These are phyloP conservation scores for Misopates orontium DNA, from an alignment of 257 asterid genomes.

Conservation along the genomic window DNA sequence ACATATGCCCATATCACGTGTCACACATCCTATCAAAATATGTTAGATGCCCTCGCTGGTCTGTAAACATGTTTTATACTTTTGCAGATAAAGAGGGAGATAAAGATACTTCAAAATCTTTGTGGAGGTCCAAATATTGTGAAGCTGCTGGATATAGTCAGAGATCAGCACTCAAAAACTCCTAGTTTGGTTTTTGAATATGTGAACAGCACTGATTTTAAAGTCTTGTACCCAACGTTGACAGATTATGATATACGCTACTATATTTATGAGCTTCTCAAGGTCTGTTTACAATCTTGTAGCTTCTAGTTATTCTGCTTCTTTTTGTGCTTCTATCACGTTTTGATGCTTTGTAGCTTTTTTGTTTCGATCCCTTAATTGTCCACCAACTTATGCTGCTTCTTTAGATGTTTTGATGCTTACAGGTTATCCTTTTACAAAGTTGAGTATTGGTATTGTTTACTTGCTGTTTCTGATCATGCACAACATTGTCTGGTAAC, in stretches of 20 bases:
- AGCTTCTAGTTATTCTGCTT: background rate
- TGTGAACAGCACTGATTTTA: conserved; percentile 85
- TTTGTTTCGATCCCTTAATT: background rate
- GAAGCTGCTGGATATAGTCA: conserved; percentile 87
- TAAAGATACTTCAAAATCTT: conserved; percentile 83
- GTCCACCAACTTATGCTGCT: background rate
- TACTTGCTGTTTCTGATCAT: background rate
- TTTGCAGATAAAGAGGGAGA: conserved; percentile 93
- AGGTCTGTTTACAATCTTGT: conserved; percentile 35
- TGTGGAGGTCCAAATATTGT: conserved; percentile 94
- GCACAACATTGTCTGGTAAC: background rate
- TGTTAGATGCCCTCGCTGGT: background rate
- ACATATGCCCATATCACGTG: no score
- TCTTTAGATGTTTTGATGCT: background rate
- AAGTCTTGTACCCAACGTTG: conserved; percentile 85
- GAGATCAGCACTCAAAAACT: conserved; percentile 92
- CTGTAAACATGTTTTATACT: conserved; percentile 7
- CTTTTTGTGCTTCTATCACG: background rate
- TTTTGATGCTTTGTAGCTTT: background rate
- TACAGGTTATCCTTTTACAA: background rate
- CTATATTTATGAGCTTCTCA: conserved; percentile 81
- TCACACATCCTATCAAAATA: background rate
- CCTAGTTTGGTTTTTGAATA: conserved; percentile 93
- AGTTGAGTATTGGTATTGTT: background rate
- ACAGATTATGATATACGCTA: conserved; percentile 80